phyloP scores from a whole-genome alignment of 768 basidiomycete species.

The Leccinum incarnatum region DNA sequence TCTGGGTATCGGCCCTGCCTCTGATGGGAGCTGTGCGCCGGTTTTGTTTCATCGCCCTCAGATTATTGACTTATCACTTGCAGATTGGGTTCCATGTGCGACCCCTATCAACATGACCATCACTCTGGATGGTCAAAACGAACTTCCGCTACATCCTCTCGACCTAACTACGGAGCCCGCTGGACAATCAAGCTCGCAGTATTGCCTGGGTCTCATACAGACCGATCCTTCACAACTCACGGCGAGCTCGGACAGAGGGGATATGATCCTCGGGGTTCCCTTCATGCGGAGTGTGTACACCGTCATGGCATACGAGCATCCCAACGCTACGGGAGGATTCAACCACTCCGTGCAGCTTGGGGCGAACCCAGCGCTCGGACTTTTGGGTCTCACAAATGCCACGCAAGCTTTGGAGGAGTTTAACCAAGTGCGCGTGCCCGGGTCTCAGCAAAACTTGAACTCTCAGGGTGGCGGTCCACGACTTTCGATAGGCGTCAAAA shows the following conservation, averaged over 20 bases:
- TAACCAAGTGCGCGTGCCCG: conserved; percentile 60
- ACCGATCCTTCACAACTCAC: conserved; percentile 44
- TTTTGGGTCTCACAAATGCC: conserved; percentile 62
- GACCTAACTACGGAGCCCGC: conserved; percentile 58
- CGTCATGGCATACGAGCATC: conserved; percentile 65
- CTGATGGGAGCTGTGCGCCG: conserved; percentile 63
- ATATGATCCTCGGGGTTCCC: conserved; percentile 77
- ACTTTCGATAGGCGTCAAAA: conserved; percentile 58
- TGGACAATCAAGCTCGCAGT: conserved; percentile 38
- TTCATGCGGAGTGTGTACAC: conserved; percentile 77
- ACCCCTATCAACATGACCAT: conserved; percentile 72
- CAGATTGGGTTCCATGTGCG: conserved; percentile 74
- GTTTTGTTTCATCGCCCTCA: background rate
- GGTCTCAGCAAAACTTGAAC: conserved; percentile 6
- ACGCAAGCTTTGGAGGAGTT: conserved; percentile 65
- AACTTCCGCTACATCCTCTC: conserved; percentile 69
- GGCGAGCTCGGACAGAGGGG: conserved; percentile 42
- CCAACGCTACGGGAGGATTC: conserved; percentile 46
- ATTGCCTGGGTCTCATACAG: conserved; percentile 70
- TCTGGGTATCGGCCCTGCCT: conserved; percentile 54
- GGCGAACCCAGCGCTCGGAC: conserved; percentile 49
- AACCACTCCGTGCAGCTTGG: conserved; percentile 23
- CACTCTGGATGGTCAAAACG: conserved; percentile 54
- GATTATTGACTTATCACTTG: conserved; percentile 5
- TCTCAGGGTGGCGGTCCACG: conserved; percentile 32